These are phyloP conservation scores for Mycena venus DNA, from an alignment of 768 basidiomycete genomes.

Conservation along the genomic window DNA sequence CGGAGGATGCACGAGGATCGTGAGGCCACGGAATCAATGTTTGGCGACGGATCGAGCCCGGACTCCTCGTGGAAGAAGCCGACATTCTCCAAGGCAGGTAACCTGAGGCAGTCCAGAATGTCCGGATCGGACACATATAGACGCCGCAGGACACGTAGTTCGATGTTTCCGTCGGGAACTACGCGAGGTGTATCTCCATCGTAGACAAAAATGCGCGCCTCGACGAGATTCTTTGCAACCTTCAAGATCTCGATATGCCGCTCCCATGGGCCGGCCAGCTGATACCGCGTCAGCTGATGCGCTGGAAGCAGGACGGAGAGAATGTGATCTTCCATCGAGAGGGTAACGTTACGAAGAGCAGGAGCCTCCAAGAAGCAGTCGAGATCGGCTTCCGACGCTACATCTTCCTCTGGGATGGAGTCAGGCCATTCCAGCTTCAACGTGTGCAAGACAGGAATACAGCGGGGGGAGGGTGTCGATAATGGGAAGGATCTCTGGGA, in stretches of 20 bases:
- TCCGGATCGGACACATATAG: not conserved
- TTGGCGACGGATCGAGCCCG: too few species aligned
- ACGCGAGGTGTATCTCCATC: not conserved
- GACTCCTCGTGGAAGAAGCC: not conserved
- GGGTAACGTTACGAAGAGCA: not conserved
- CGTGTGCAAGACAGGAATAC: not conserved
- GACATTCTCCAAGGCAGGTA: not conserved
- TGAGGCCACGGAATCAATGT: not conserved
- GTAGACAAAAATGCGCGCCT: not conserved
- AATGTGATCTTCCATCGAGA: not conserved
- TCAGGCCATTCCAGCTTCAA: not conserved
- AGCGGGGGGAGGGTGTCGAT: not conserved
- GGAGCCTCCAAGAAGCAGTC: not conserved
- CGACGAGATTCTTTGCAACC: not conserved
- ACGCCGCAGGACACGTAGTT: not conserved
- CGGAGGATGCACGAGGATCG: not conserved
- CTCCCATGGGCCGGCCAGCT: not conserved
- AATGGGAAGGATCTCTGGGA: not conserved
- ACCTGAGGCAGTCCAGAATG: not conserved
- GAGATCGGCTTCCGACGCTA: not conserved
- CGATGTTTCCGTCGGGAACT: not conserved
- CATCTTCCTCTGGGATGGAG: not conserved
- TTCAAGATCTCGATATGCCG: not conserved
- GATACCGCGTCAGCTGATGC: not conserved
- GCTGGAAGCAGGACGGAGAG: not conserved